phyloP scores from a whole-genome alignment of 164 flowering plant species.

The Magnolia officinalis region DNA sequence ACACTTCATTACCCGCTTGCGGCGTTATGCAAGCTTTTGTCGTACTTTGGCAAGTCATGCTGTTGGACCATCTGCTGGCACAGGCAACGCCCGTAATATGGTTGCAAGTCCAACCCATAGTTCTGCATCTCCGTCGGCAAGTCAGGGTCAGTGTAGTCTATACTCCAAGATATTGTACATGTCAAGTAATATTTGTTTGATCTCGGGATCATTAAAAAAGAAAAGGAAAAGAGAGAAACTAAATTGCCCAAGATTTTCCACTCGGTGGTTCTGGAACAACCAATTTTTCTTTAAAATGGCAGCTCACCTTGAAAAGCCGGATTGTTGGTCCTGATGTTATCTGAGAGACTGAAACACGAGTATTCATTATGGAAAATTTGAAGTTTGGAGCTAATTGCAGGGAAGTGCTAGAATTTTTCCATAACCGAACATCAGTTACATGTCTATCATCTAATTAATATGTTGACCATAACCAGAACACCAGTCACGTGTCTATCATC shows the following conservation, averaged over 20 bases:
- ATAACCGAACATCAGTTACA: no score
- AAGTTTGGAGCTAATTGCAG: background rate
- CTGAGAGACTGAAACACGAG: background rate
- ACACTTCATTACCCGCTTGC: slow-evolving; percentile 93
- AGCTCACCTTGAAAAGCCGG: background rate
- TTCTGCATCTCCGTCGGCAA: slow-evolving; percentile 69
- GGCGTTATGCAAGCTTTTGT: slow-evolving; percentile 99
- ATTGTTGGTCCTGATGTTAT: background rate
- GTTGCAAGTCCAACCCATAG: slow-evolving; percentile 87
- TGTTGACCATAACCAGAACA: no score
- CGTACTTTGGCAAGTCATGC: slow-evolving; percentile 99
- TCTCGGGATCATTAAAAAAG: background rate
- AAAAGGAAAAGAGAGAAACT: no score
- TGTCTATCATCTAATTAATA: no score
- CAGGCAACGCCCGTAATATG: slow-evolving; percentile 68
- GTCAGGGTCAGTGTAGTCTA: slow-evolving; percentile 59
- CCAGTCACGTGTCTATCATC: no score
- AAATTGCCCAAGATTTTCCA: background rate
- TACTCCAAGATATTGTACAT: background rate
- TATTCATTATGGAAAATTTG: background rate
- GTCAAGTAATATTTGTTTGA: background rate
- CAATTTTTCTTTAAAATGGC: background rate
- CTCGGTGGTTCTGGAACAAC: background rate
- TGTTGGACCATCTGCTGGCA: slow-evolving; percentile 59
- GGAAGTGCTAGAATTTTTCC: no score